Base-by-base conservation (phyloP, 371 early-diverging fungal genomes). In the Dinochytrium kinnereticum region DNA sequence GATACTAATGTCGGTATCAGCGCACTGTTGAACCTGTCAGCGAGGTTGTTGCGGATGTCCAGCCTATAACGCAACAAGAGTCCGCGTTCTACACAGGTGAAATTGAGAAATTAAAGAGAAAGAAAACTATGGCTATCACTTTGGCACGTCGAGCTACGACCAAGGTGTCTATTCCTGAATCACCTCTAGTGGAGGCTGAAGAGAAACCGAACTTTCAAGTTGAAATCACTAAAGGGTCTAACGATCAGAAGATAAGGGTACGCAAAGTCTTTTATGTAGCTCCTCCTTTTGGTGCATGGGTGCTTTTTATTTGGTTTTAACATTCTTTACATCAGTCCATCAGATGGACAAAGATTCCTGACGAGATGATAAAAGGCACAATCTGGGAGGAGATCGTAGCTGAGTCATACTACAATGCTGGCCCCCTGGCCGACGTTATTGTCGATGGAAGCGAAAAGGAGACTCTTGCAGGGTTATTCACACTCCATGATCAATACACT, bases 261-360 rank as follows among this genome's bases (percentile, higher is more conserved):
- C 10, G 49, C 49, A n/a, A 53, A 53, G 5, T 53, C 5, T 53
- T 53, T 53, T 15, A 13, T 53, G 44, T 44, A 7, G 44, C 44
- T 7, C 19, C 19, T 44, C 19, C 7, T 13, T 44, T 19, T 44
- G 13, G 44, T 44, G 44, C 13, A 19, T 7, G 44, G 7, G 7
- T 44, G 13, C 44, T 44, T 19, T 44, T 44, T 44, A 44, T 53
- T 13, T 26, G 26, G 26, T 44, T 10, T 21, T 13, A 2, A 21
- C 38, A 71, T 26, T 34, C 31, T 33, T 24, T 61, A 3, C 38
- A 31, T n/a, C 44, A 84, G 76, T 73, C 71, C 2, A 51, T 84
- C 1, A 73, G 80, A 61, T 84, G 85, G 85, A 49, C 64, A 0
- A 84, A 84, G 65, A 55, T 84, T n/a, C 64, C 71, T 13, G 50